Conservation (phyloP, 2,329 filamentous ascomycete species). For the Aspergillus spinulosporus region DNA sequence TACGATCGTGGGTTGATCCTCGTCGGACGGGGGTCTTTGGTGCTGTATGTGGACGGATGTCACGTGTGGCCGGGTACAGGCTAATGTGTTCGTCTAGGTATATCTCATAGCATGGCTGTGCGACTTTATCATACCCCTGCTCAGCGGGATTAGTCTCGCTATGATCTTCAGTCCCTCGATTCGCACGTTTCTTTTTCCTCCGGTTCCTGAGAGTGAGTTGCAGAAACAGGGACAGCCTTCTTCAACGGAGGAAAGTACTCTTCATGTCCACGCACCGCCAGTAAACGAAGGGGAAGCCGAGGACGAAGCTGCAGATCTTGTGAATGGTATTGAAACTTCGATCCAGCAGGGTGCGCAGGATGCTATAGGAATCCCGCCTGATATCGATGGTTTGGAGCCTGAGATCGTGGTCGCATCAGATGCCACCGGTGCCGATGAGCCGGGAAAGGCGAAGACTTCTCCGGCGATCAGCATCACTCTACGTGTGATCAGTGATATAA, state of each 20-base stretch:
- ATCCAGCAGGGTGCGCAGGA: conserved; percentile 62
- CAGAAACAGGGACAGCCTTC: background rate
- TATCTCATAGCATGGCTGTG: conserved; percentile 69
- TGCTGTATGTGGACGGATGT: conserved; percentile 39
- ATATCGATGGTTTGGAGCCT: conserved; percentile 49
- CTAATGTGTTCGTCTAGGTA: conserved; percentile 30
- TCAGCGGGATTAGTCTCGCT: conserved; percentile 60
- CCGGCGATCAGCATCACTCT: conserved; percentile 72
- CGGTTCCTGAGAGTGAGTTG: background rate
- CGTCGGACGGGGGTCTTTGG: conserved; percentile 68
- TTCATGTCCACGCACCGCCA: conserved; percentile 61
- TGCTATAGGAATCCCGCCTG: conserved; percentile 61
- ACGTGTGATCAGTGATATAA: conserved; percentile 61
- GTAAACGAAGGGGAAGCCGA: conserved; percentile 81
- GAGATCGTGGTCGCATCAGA: conserved; percentile 57
- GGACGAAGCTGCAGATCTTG: conserved; percentile 76
- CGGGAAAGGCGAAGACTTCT: conserved; percentile 71
- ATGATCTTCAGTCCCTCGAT: conserved; percentile 66
- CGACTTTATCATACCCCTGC: conserved; percentile 66
- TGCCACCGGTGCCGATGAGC: conserved; percentile 67
- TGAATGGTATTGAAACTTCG: conserved; percentile 53
- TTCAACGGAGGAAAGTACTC: background rate
- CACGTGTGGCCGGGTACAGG: background rate
- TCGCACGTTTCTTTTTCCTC: conserved; percentile 66
- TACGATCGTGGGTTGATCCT: conserved; percentile 77